phyloP scores from a whole-genome alignment of 345 rosid genomes.

The Eucalyptus marginata region DNA sequence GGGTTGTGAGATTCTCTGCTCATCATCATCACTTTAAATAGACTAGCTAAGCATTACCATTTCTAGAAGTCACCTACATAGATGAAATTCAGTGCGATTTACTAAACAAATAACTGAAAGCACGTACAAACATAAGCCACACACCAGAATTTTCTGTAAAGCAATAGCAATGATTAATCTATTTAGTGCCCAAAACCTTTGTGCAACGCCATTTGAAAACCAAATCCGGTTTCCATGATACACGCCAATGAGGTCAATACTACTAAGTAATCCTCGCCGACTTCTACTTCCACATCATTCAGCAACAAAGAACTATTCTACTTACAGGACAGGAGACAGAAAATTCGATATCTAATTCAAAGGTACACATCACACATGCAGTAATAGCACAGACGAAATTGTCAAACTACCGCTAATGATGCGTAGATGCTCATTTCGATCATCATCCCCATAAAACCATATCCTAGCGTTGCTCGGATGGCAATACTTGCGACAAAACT shows the following conservation, averaged over 20 bases:
- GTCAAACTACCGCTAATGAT: constrained; percentile 64
- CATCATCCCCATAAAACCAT: constrained; percentile 98
- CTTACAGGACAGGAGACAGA: neutral
- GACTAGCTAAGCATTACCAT: neutral
- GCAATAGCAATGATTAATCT: neutral
- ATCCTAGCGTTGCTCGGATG: constrained; percentile 95
- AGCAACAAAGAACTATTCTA: neutral
- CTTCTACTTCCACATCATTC: neutral
- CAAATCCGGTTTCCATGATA: neutral
- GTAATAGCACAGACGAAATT: neutral
- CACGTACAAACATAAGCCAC: neutral
- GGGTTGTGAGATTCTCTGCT: neutral
- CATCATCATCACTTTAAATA: neutral
- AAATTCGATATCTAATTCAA: neutral
- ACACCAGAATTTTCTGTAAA: neutral
- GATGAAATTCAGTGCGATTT: neutral
- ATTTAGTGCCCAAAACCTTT: neutral
- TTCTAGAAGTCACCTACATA: neutral
- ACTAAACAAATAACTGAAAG: neutral
- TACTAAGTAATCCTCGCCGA: neutral
- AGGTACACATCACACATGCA: neutral
- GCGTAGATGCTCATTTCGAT: constrained; percentile 65
- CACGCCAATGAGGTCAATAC: neutral
- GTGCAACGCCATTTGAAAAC: neutral
- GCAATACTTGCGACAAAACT: constrained; percentile 76